Evolutionary conservation across 2,329 filamentous ascomycete species (phyloP).

Genomic region (Trichoderma sp.): DNA sequence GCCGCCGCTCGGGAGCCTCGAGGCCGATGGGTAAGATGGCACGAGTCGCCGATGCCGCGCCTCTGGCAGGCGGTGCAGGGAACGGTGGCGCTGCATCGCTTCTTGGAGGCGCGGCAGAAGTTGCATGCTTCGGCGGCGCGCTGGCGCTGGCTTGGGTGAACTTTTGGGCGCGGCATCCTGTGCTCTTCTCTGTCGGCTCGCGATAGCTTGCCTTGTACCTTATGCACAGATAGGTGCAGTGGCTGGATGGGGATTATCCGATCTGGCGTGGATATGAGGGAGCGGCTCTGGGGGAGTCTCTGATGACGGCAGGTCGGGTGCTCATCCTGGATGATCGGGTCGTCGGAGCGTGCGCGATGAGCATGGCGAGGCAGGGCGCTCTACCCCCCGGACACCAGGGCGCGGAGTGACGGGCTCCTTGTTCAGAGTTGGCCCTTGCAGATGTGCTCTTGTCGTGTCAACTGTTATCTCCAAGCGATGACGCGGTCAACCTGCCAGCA

Average conservation of each 20-base stretch:
- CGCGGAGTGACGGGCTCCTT: background rate
- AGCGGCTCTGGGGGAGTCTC: background rate
- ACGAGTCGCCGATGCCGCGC: conserved; percentile 46
- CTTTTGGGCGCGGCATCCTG: conserved; percentile 57
- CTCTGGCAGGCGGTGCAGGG: conserved; percentile 53
- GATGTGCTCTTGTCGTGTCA: background rate
- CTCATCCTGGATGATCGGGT: conserved; percentile 9
- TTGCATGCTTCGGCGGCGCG: conserved; percentile 53
- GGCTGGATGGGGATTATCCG: conserved; percentile 12
- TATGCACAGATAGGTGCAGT: background rate
- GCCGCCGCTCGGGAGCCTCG: conserved; percentile 33
- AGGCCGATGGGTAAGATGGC: conserved; percentile 41
- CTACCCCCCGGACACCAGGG: background rate
- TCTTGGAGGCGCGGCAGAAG: conserved; percentile 53
- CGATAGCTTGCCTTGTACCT: too few relatives aligned
- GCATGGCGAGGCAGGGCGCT: conserved; percentile 11
- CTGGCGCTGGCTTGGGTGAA: conserved; percentile 51
- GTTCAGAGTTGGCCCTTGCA: background rate
- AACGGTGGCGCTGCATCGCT: conserved; percentile 52
- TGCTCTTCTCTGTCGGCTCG: too few relatives aligned
- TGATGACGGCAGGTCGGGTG: background rate
- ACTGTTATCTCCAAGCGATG: background rate
- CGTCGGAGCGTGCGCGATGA: background rate
- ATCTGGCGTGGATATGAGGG: background rate
- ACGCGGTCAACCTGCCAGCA: background rate